Percentiles rank a stretch among this genome's conserved stretches.
Conservation (phyloP, 2,329 filamentous ascomycete species). For the Colletotrichum sp. region DNA sequence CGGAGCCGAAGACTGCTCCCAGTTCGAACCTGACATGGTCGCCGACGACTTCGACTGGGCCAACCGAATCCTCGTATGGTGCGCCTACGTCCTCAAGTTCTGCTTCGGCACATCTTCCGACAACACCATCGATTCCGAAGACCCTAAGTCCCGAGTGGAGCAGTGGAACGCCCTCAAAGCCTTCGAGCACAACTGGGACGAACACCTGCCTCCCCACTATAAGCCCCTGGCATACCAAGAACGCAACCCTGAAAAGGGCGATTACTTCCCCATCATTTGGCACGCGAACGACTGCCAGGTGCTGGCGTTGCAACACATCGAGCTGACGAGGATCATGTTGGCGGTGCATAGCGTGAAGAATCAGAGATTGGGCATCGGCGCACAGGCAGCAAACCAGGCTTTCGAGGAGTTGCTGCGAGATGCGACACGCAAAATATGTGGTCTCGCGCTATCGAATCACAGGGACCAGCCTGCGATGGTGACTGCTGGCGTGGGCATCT, state of each 20-base stretch:
- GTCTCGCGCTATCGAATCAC: slow-evolving; percentile 61
- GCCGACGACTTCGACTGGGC: slow-evolving; percentile 61
- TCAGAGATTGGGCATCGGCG: slow-evolving; percentile 39
- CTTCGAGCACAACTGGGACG: slow-evolving; percentile 52
- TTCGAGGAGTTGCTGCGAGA: slow-evolving; percentile 45
- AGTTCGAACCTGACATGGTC: neutral
- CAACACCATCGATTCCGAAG: slow-evolving; percentile 4
- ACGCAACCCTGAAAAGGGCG: slow-evolving; percentile 29
- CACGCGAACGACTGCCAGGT: slow-evolving; percentile 2
- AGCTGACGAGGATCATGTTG: slow-evolving; percentile 50
- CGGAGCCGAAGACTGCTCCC: neutral
- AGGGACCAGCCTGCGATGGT: slow-evolving; percentile 61
- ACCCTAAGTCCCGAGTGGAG: slow-evolving; percentile 30
- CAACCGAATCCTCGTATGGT: slow-evolving; percentile 65
- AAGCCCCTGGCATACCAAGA: slow-evolving; percentile 55
- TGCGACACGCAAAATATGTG: slow-evolving; percentile 59
- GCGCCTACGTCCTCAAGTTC: slow-evolving; percentile 67
- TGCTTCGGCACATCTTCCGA: slow-evolving; percentile 51
- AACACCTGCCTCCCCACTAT: slow-evolving; percentile 55
- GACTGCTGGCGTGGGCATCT: slow-evolving; percentile 59
- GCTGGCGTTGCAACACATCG: neutral
- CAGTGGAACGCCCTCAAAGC: slow-evolving; percentile 50
- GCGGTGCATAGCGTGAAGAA: slow-evolving; percentile 59
- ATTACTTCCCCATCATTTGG: slow-evolving; percentile 58
- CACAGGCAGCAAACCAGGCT: slow-evolving; percentile 32